Conservation (phyloP, 805 yeast species). For the Barnettozyma vustinii region DNA sequence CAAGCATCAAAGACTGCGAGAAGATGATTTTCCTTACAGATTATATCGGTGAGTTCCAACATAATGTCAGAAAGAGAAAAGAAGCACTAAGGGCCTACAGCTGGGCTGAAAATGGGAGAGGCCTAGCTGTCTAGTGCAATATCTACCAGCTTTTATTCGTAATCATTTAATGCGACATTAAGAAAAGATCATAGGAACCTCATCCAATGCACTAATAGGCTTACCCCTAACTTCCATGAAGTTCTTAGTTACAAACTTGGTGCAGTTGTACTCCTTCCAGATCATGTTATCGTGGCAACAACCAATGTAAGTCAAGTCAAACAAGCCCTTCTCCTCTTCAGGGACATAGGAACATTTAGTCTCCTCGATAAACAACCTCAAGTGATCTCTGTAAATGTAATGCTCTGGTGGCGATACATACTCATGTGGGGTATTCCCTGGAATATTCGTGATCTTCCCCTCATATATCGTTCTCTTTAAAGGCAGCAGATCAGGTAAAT, state of each 20-base stretch:
- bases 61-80: slow-evolving; percentile 22
- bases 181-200: slow-evolving; percentile 13
- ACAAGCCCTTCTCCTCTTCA: slow-evolving; percentile 32
- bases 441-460: slow-evolving; percentile 46
- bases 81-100: slow-evolving; percentile 30
- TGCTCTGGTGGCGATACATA: slow-evolving; percentile 26
- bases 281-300: slow-evolving; percentile 36
- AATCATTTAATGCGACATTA: not conserved
- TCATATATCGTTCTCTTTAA: slow-evolving; percentile 52
- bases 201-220: slow-evolving; percentile 22
- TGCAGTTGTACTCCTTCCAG: slow-evolving; percentile 35
- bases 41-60: slow-evolving; percentile 15
- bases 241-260: slow-evolving; percentile 23
- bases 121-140: slow-evolving; percentile 26
- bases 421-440: slow-evolving; percentile 36
- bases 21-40: slow-evolving; percentile 18
- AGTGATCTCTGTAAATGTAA: slow-evolving; percentile 31
- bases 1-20: slow-evolving; percentile 22
- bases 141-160: not conserved
- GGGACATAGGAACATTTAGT: slow-evolving; percentile 36
- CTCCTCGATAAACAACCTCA: slow-evolving; percentile 34
- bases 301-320: slow-evolving; percentile 33
- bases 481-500: slow-evolving; percentile 45
- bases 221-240: slow-evolving; percentile 13
- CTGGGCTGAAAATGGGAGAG: slow-evolving; percentile 33